phyloP scores from a whole-genome alignment of 2,329 filamentous ascomycete genomes.

The Aspergillus terreus region DNA sequence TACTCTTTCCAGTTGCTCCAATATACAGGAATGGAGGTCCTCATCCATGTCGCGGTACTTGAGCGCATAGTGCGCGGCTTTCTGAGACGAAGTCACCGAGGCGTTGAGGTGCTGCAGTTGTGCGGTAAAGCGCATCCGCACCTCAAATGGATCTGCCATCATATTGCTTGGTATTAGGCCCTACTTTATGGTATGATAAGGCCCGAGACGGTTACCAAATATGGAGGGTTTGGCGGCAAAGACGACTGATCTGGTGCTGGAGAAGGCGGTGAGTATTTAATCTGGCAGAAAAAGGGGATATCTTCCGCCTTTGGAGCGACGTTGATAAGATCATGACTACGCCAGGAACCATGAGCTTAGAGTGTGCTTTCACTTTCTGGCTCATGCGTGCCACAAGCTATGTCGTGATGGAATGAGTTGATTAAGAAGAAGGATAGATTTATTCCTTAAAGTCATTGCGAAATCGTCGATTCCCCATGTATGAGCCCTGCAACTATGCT shows the following conservation, averaged over 20 bases:
- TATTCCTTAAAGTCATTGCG: too few species aligned
- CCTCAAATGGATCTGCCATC: constrained; percentile 90
- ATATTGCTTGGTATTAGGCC: constrained; percentile 27
- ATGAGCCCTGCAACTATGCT: too few species aligned
- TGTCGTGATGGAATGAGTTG: too few species aligned
- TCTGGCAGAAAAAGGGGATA: constrained; percentile 23
- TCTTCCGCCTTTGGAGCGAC: neutral
- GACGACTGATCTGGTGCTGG: constrained; percentile 2
- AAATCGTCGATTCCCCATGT: too few species aligned
- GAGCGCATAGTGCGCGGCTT: constrained; percentile 90
- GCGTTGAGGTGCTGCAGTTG: constrained; percentile 90
- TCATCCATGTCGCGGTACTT: constrained; percentile 94
- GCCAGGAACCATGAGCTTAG: neutral
- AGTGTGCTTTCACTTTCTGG: too few species aligned
- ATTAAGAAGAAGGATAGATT: too few species aligned
- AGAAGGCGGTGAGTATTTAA: constrained; percentile 17
- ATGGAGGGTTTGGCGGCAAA: neutral
- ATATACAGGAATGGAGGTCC: constrained; percentile 93
- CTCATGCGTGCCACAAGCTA: too few species aligned
- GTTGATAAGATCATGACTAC: neutral
- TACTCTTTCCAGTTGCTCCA: constrained; percentile 88
- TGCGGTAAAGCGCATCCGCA: constrained; percentile 92
- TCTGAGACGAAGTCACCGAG: constrained; percentile 81
- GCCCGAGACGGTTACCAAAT: neutral
- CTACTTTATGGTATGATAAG: neutral